Evolutionary conservation across 192 early-diverging fungal species (phyloP).

Genomic region (Backusella parvicylindrica): DNA sequence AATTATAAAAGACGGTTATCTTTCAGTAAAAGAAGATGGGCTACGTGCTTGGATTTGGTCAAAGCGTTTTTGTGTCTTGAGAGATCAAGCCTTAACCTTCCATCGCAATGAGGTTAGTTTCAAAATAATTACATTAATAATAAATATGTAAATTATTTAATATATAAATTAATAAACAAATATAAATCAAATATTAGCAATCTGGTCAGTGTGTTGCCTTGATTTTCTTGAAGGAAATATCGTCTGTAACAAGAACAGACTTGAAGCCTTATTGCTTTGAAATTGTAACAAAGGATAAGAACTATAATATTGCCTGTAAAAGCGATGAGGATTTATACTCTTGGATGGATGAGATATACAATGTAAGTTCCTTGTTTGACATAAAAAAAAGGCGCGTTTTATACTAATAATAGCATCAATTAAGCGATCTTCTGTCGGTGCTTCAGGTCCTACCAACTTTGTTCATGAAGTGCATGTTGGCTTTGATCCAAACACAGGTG

Average conservation of each 20-base stretch:
- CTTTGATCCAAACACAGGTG: slow-evolving; percentile 59
- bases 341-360: slow-evolving; percentile 99
- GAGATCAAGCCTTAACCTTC: slow-evolving; percentile 87
- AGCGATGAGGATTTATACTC: slow-evolving; percentile 96
- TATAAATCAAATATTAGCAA: slow-evolving; percentile 44
- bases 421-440: slow-evolving; percentile 74
- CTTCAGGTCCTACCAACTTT: slow-evolving; percentile 83
- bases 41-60: slow-evolving; percentile 93
- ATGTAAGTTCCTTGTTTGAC: slow-evolving; percentile 39
- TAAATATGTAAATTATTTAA: not conserved
- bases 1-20: slow-evolving; percentile 78
- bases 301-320: slow-evolving; percentile 88
- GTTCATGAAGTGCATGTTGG: slow-evolving; percentile 81
- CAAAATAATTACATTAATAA: too few relatives aligned
- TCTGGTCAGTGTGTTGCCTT: slow-evolving; percentile 85
- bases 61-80: slow-evolving; percentile 85
- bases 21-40: slow-evolving; percentile 90
- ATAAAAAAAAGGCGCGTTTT: not conserved
- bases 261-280: slow-evolving; percentile 94
- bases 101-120: slow-evolving; percentile 89
- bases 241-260: slow-evolving; percentile 81
- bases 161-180: slow-evolving; percentile 17
- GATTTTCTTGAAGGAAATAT: slow-evolving; percentile 92
- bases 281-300: slow-evolving; percentile 89
- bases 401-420: not conserved